Conservation (phyloP, 2,329 filamentous ascomycete species). For the Aspergillus glaucus region DNA sequence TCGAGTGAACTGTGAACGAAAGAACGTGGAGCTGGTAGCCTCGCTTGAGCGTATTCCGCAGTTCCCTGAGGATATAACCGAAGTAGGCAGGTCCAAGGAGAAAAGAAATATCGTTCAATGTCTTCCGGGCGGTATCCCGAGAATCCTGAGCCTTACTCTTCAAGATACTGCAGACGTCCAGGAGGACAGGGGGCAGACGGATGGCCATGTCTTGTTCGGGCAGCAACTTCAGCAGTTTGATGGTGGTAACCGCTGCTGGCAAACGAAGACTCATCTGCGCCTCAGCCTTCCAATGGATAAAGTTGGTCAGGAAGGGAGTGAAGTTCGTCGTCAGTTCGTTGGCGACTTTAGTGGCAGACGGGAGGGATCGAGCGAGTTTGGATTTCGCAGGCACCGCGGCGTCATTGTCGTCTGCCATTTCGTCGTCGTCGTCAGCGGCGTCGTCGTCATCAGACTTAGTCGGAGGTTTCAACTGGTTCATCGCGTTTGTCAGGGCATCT, state of each 20-base stretch:
- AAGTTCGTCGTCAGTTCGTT: slow-evolving; percentile 69
- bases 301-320: slow-evolving; percentile 70
- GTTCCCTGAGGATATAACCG: slow-evolving; percentile 86
- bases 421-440: slow-evolving; percentile 16
- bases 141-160: slow-evolving; percentile 83
- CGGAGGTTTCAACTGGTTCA: slow-evolving; percentile 20
- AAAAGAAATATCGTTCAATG: slow-evolving; percentile 73
- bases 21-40: slow-evolving; percentile 94
- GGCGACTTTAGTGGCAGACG: slow-evolving; percentile 59
- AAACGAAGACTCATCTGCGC: slow-evolving; percentile 88
- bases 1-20: slow-evolving; percentile 89
- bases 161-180: slow-evolving; percentile 88
- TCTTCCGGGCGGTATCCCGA: slow-evolving; percentile 83
- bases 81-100: slow-evolving; percentile 78
- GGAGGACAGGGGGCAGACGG: slow-evolving; percentile 73
- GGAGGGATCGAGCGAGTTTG: slow-evolving; percentile 59
- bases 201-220: slow-evolving; percentile 66
- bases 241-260: slow-evolving; percentile 78
- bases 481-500: slow-evolving; percentile 62
- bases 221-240: slow-evolving; percentile 78
- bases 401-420: slow-evolving; percentile 23
- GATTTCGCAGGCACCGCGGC: slow-evolving; percentile 26
- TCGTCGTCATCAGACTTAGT: slow-evolving; percentile 11
- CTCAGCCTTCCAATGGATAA: slow-evolving; percentile 91
- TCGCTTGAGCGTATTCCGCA: slow-evolving; percentile 71